Evolutionary conservation across 345 rosid genomes (phyloP), one percentile per base, ranked within the genome.

Genomic region (Lenwebbia sp.): DNA sequence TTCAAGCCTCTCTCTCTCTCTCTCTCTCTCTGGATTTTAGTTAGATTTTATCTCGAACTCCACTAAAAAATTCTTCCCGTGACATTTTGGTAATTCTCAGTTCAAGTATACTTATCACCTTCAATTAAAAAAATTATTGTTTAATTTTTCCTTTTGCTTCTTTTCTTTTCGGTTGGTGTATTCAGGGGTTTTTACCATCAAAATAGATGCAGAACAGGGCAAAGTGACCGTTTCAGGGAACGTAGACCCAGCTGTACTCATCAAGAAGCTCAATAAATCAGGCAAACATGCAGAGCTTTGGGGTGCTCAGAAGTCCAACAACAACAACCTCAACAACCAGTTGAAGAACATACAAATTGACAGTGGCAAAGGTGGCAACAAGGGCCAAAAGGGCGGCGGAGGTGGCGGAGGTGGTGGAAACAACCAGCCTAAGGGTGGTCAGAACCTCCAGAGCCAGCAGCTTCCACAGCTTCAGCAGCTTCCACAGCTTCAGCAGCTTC

Each of bases 271-370:
- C 82, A 89, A 92, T 51, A 95, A 96, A 91, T 92, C 96, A 57
- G 99, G 99, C 56, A 96, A 96, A 90, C 95, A 93, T 92, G 99
- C 98, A 51, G 98, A 95, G 88, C 86, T 95, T 30, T 95, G 98
- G 98, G 98, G 94, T 6, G 92, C 93, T 28, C 91, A 84, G 5
- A 95, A 95, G 88, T 84, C 88, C 30, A 91, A 89, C 88, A 92
- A 88, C 87, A 92, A 89, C 87, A 87, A 94, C 37, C 65, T 94
- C 85, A 89, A 91, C 52, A 93, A 91, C 86, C 97, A 95, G 89
- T 60, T 93, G 84, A 96, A 95, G 91, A 94, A 90, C 94, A 90
- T 95, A 93, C 97, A 95, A 78, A 90, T 95, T 58, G 95, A 92
- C 87, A 88, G 88, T 86, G 95, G 92, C 75, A 94, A 92, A 86